Evolutionary conservation across 2,329 filamentous ascomycete genomes (phyloP).

Genomic region (Pseudogymnoascus sp.): DNA sequence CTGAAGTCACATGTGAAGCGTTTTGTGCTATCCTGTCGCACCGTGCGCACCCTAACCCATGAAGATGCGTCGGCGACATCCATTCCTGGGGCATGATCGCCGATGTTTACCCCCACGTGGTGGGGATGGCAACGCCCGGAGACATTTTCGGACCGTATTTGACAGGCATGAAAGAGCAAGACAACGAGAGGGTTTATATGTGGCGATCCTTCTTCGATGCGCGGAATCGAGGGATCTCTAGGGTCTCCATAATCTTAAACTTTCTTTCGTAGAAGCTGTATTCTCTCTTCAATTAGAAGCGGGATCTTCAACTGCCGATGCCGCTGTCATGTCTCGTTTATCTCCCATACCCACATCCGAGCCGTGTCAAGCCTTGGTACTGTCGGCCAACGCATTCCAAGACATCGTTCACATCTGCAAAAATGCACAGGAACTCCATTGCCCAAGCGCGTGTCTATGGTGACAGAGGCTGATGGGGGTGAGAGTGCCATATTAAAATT

Average conservation of each 20-base stretch:
- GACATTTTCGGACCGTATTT: constrained; percentile 1
- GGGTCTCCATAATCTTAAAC: constrained; percentile 5
- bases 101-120: background rate
- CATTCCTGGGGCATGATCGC: constrained; percentile 1
- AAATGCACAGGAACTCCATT: background rate
- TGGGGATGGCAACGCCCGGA: background rate
- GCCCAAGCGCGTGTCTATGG: background rate
- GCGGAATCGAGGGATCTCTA: background rate
- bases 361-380: constrained; percentile 4
- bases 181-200: background rate
- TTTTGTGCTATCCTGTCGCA: background rate
- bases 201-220: background rate
- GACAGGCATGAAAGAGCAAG: background rate
- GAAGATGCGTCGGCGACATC: background rate
- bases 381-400: background rate
- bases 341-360: background rate
- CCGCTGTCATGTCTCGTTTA: background rate
- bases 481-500: background rate
- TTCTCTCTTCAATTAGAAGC: background rate
- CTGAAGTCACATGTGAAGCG: background rate
- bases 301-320: background rate
- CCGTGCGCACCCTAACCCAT: background rate
- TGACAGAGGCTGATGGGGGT: background rate
- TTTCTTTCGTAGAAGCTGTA: background rate
- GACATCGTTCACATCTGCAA: background rate